These are phyloP conservation scores for Dactylella cylindrospora DNA, from an alignment of 2,329 filamentous ascomycete genomes.

Conservation along the genomic window DNA sequence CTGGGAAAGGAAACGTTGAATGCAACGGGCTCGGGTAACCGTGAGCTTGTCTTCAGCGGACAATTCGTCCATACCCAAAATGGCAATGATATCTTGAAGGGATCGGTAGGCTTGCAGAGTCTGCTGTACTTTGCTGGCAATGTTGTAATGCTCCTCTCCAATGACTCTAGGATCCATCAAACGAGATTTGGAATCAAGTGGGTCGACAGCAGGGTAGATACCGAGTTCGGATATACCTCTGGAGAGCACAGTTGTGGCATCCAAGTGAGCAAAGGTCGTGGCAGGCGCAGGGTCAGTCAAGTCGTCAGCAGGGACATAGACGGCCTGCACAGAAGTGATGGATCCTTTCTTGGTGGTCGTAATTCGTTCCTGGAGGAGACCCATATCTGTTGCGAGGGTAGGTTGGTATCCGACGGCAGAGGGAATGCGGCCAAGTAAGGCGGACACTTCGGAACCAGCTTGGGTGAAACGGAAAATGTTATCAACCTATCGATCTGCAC, in stretches of 20 bases:
- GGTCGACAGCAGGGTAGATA: constrained; percentile 99
- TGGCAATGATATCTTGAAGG: constrained; percentile 99
- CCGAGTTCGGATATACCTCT: constrained; percentile 99
- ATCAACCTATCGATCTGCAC: constrained; percentile 81
- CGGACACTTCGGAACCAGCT: constrained; percentile 99
- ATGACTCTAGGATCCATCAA: constrained; percentile 99
- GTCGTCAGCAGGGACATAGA: constrained; percentile 99
- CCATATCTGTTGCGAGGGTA: constrained; percentile 97
- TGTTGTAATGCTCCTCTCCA: constrained; percentile 96
- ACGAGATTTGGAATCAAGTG: constrained; percentile 98
- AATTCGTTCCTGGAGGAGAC: constrained; percentile 99
- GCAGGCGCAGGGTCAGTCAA: constrained; percentile 99
- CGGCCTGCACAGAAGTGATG: constrained; percentile 99
- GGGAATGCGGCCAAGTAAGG: constrained; percentile 97
- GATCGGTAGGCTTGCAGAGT: constrained; percentile 99
- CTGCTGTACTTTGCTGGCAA: constrained; percentile 92
- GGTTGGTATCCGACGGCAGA: constrained; percentile 99
- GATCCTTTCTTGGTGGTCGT: constrained; percentile 99
- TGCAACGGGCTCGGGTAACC: constrained; percentile 99
- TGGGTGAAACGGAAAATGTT: constrained; percentile 99
- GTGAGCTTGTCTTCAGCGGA: constrained; percentile 99
- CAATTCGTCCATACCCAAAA: constrained; percentile 99
- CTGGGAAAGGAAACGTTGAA: constrained; percentile 99
- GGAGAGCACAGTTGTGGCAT: constrained; percentile 99
- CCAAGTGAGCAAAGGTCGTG: constrained; percentile 99